These are phyloP conservation scores for Fomitopsis betulina DNA, from an alignment of 1,284 basidiomycete species.

Conservation along the genomic window DNA sequence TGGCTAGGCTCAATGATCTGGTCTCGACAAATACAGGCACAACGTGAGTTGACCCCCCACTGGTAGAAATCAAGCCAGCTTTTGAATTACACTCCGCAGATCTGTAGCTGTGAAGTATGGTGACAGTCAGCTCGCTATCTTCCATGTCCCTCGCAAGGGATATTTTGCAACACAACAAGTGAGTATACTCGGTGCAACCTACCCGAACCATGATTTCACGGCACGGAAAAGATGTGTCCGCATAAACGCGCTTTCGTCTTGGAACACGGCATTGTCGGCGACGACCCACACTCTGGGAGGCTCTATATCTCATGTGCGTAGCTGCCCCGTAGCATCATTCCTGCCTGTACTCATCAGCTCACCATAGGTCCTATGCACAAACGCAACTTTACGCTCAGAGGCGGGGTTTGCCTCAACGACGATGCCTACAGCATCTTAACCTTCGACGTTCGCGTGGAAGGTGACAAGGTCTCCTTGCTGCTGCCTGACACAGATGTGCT, in stretches of 20 bases:
- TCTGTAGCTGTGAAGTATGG: slow-evolving; percentile 64
- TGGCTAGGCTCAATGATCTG: slow-evolving; percentile 52
- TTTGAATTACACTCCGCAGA: slow-evolving; percentile 15
- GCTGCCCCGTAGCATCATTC: neutral
- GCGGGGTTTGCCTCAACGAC: slow-evolving; percentile 63
- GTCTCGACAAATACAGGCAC: slow-evolving; percentile 44
- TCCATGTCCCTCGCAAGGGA: slow-evolving; percentile 51
- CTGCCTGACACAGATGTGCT: slow-evolving; percentile 57
- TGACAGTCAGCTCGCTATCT: slow-evolving; percentile 69
- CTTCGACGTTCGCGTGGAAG: slow-evolving; percentile 50
- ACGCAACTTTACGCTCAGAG: slow-evolving; percentile 58
- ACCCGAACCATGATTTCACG: neutral
- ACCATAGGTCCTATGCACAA: slow-evolving; percentile 63
- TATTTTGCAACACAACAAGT: slow-evolving; percentile 72
- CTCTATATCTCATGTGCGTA: slow-evolving; percentile 41
- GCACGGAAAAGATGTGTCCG: slow-evolving; percentile 43
- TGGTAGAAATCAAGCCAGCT: slow-evolving; percentile 13
- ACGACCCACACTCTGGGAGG: slow-evolving; percentile 45
- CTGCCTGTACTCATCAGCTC: neutral
- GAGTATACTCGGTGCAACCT: neutral
- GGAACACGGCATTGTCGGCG: slow-evolving; percentile 63
- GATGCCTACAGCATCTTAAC: slow-evolving; percentile 60
- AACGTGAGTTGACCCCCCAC: slow-evolving; percentile 30
- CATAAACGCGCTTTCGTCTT: slow-evolving; percentile 70
- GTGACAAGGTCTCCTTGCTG: slow-evolving; percentile 44